A percentile compares a stretch with the other conserved stretches of the same genome.
Conservation (phyloP, 1,139 yeast genomes). For the Nakaseomyces glabratus region DNA sequence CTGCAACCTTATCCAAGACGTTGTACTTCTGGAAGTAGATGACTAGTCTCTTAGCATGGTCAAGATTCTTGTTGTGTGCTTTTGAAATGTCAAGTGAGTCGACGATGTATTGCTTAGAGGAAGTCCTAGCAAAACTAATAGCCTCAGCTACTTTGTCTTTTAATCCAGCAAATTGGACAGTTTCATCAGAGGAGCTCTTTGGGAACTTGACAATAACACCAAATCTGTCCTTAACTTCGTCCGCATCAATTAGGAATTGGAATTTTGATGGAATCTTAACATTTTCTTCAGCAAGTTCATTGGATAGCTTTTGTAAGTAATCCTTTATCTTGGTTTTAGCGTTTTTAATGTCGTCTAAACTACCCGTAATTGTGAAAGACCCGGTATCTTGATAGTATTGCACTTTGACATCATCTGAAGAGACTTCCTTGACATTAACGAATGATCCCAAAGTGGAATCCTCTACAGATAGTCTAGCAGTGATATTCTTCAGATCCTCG, state of each 20-base stretch:
- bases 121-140: slow-evolving; percentile 44
- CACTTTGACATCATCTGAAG: slow-evolving; percentile 19
- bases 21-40: slow-evolving; percentile 50
- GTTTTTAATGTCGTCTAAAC: slow-evolving; percentile 28
- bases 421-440: slow-evolving; percentile 12
- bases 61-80: slow-evolving; percentile 74
- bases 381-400: slow-evolving; percentile 18
- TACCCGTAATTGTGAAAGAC: slow-evolving; percentile 30
- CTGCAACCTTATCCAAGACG: slow-evolving; percentile 34
- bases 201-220: slow-evolving; percentile 63
- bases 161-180: slow-evolving; percentile 60
- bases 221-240: slow-evolving; percentile 41
- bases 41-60: slow-evolving; percentile 69
- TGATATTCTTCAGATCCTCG: slow-evolving; percentile 57
- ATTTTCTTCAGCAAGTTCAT: slow-evolving; percentile 38
- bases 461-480: slow-evolving; percentile 40
- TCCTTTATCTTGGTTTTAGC: slow-evolving; percentile 35
- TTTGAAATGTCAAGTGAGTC: slow-evolving; percentile 72
- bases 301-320: slow-evolving; percentile 39
- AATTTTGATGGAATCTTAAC: slow-evolving; percentile 41
- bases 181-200: slow-evolving; percentile 31
- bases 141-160: slow-evolving; percentile 50
- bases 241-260: slow-evolving; percentile 42
- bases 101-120: slow-evolving; percentile 46
- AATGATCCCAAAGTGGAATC: slow-evolving; percentile 29